phyloP scores from a whole-genome alignment of 306 rosid species.

The Citrullus mucosospermus region DNA sequence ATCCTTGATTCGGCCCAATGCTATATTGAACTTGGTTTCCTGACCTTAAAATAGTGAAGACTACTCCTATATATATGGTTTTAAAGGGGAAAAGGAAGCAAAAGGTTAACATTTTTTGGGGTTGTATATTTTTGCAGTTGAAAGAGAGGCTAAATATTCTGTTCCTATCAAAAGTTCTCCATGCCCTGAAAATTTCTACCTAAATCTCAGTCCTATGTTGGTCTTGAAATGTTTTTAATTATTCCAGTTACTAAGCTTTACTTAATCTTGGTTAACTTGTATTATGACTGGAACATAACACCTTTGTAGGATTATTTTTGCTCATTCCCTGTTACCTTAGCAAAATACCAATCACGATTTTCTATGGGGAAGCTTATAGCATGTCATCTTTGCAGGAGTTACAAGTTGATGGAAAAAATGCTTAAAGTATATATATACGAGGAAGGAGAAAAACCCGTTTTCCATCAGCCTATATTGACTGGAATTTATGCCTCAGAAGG shows the following conservation, averaged over 20 bases:
- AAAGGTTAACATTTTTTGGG: not conserved
- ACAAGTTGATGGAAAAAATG: conserved; percentile 64
- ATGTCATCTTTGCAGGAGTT: conserved; percentile 46
- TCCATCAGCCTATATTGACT: conserved; percentile 69
- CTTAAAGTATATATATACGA: conserved; percentile 64
- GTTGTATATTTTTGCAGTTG: not conserved
- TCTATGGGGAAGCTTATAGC: not conserved
- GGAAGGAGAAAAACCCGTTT: conserved; percentile 77
- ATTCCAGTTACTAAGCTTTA: not conserved
- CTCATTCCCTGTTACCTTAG: not conserved
- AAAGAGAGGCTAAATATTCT: not conserved
- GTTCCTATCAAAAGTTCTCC: not conserved
- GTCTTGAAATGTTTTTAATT: not conserved
- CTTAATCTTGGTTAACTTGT: not conserved
- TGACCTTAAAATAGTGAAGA: not conserved
- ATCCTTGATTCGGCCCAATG: not conserved
- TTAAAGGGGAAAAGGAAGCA: not conserved
- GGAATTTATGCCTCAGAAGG: conserved; percentile 95
- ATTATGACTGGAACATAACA: not conserved
- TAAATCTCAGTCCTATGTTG: not conserved
- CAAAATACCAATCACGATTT: not conserved
- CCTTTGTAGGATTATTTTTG: not conserved
- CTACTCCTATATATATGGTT: not conserved
- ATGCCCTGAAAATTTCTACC: not conserved
- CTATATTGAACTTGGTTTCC: not conserved